Percentiles rank a stretch among this genome's conserved stretches.
Conservation (phyloP, 306 rosid species). For the Sindora glabra region DNA sequence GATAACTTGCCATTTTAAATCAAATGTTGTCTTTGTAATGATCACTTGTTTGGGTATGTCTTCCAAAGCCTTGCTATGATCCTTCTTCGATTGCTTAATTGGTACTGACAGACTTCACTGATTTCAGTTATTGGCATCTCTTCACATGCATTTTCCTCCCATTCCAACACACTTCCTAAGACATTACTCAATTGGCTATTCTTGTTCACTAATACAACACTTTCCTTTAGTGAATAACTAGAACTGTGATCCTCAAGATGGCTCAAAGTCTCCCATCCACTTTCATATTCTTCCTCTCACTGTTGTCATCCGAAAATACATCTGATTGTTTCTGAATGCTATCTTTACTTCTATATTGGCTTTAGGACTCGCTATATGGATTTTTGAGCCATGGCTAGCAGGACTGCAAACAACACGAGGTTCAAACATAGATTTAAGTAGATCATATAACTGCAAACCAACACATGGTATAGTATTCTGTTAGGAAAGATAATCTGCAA, state of each 20-base stretch:
- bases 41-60: constrained; percentile 61
- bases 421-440: constrained; percentile 54
- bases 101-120: constrained; percentile 58
- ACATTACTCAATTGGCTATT: constrained; percentile 43
- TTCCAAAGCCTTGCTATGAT: constrained; percentile 72
- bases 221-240: constrained; percentile 69
- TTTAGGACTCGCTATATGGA: constrained; percentile 64
- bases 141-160: constrained; percentile 55
- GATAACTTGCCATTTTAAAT: constrained; percentile 70
- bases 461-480: background rate
- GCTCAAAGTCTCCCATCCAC: constrained; percentile 98
- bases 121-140: constrained; percentile 69
- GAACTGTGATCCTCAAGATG: constrained; percentile 88
- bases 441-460: constrained; percentile 46
- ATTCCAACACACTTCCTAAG: constrained; percentile 58
- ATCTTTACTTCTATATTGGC: constrained; percentile 32
- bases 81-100: constrained; percentile 59
- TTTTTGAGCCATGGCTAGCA: constrained; percentile 54
- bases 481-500: constrained; percentile 36
- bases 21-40: constrained; percentile 53
- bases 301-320: constrained; percentile 39
- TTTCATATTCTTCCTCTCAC: constrained; percentile 77
- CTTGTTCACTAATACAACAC: constrained; percentile 50
- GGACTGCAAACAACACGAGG: constrained; percentile 61
- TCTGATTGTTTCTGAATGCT: constrained; percentile 37